Evolutionary conservation across 305 asterid species (phyloP).

Genomic region (Fraxinus albicans): DNA sequence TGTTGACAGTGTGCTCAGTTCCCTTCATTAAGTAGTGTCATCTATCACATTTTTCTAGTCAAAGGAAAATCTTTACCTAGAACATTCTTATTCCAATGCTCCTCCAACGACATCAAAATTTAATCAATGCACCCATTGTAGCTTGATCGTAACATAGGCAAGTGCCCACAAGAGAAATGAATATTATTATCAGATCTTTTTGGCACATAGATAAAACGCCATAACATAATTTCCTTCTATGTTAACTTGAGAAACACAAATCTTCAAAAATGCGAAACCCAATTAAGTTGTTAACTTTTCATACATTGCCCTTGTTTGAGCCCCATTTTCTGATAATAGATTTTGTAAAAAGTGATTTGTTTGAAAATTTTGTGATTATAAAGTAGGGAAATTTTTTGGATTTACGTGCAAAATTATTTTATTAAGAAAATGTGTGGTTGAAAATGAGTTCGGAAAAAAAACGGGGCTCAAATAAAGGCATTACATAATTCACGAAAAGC

Average conservation of each 20-base stretch:
- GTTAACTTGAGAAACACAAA: background rate
- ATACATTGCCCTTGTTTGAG: background rate
- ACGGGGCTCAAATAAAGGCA: background rate
- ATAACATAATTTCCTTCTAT: background rate
- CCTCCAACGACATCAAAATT: background rate
- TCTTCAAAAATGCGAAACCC: background rate
- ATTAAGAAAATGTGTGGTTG: background rate
- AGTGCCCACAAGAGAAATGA: background rate
- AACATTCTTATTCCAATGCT: background rate
- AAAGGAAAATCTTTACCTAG: background rate
- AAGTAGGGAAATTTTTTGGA: background rate
- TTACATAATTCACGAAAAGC: background rate
- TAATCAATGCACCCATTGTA: background rate
- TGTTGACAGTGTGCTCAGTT: background rate
- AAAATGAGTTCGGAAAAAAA: background rate
- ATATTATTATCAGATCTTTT: background rate
- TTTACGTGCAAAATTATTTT: too few relatives aligned
- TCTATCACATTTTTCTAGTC: background rate
- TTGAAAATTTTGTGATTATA: background rate
- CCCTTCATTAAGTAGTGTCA: background rate
- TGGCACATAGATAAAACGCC: background rate
- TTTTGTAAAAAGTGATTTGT: background rate
- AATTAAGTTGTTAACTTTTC: background rate
- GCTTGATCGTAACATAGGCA: background rate
- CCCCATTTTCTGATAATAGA: background rate